phyloP scores from a whole-genome alignment of 1,284 basidiomycete genomes.

The Lentinus polychrous region DNA sequence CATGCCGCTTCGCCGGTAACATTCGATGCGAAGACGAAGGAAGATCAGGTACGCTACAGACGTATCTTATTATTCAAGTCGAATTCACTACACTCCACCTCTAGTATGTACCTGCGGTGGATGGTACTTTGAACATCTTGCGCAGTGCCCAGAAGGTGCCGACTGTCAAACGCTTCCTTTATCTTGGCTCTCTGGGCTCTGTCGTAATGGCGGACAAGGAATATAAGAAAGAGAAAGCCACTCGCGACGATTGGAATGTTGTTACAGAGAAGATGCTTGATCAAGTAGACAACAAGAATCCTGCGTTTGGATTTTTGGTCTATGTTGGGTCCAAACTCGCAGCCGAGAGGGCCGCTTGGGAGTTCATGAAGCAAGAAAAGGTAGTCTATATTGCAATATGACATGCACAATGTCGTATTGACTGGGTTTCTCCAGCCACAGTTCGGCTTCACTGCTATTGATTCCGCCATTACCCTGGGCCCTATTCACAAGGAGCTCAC shows the following conservation, averaged over 20 bases:
- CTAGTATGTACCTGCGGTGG: constrained; percentile 1
- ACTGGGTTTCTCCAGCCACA: neutral
- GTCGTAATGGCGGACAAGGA: constrained; percentile 2
- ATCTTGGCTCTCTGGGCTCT: neutral
- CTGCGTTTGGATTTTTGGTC: neutral
- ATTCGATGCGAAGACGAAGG: neutral
- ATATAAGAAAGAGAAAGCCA: neutral
- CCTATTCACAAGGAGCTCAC: constrained; percentile 2
- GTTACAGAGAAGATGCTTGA: neutral
- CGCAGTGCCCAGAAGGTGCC: constrained; percentile 1
- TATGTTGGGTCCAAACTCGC: neutral
- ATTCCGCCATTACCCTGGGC: neutral
- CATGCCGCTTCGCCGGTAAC: constrained; percentile 1
- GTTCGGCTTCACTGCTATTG: neutral
- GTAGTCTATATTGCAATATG: too few species aligned
- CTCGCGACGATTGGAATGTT: constrained; percentile 4
- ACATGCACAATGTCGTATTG: neutral
- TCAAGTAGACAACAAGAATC: neutral
- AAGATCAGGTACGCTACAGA: constrained; percentile 2
- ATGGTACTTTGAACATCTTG: constrained; percentile 2
- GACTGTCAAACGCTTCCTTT: constrained; percentile 1
- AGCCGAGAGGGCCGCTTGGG: too few species aligned
- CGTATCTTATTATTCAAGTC: too few species aligned
- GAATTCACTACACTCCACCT: neutral
- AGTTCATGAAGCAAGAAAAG: too few species aligned